Evolutionary conservation across 1,139 yeast genomes (phyloP), one percentile per base, ranked within the genome.

Genomic region (Blastobotrys serpentis): DNA sequence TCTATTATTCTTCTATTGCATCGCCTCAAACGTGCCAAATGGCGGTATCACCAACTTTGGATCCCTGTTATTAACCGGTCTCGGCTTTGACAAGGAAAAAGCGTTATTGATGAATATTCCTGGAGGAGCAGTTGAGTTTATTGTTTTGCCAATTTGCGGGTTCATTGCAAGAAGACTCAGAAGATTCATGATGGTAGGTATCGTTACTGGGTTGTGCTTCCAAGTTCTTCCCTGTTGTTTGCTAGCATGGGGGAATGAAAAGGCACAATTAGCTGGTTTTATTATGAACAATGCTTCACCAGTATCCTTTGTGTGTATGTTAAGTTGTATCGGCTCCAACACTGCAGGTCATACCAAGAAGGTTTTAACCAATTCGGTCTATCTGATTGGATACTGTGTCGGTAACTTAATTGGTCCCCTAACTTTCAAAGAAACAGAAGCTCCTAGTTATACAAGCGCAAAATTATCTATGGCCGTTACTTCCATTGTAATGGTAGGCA

Each of bases 331-430:
- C 38, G 70, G 80, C 26, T 73, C 81, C 3, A 81, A 81, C 56
- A 72, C 75, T 16, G 82, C 82, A 5, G 86, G 86, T 16, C 79
- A 78, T 52, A 79, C 86, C 29, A 81, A 81, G 62, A 79, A 76
- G 61, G 67, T 69, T 44, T 72, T 78, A 39, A 72, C 72, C 40
- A 64, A 63, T 47, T 69, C 72, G 1, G 50, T 76, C 66, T 59
- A 79, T 46, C 71, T 80, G 51, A 66, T 81, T 48, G 81, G 78
- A 2, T 81, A 78, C 63, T 78, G 84, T 57, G 77, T 75, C 32
- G 86, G 85, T 26, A 80, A 79, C 58, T 67, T 78, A 49, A 66
- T 75, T 47, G 84, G 85, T 2, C 81, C 84, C 1, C 84, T 78
- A 55, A 77, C 82, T 0, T 80, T 80, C 60, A 62, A 70, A 44